phyloP scores from a whole-genome alignment of 768 basidiomycete species.

The Nevesoporus exiguus region DNA sequence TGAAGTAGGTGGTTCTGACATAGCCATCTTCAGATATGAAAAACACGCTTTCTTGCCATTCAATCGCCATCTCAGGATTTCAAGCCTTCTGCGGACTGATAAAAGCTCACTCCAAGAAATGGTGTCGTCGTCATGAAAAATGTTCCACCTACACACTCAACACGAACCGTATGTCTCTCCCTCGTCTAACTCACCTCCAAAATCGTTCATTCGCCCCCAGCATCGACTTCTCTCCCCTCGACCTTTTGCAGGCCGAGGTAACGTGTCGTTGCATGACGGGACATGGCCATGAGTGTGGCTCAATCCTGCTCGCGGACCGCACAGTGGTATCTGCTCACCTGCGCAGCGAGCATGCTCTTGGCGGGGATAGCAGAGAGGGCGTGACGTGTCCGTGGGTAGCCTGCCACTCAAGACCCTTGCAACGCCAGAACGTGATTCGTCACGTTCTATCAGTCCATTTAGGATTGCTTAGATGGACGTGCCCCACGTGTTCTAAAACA shows the following conservation, averaged over 20 bases:
- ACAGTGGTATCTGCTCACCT: not conserved
- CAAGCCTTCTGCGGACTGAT: too few species aligned
- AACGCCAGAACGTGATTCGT: not conserved
- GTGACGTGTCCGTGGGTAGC: not conserved
- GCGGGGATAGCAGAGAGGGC: not conserved
- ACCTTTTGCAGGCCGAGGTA: not conserved
- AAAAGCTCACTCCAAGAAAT: too few species aligned
- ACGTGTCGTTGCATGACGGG: not conserved
- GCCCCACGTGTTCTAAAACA: not conserved
- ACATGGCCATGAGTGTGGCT: not conserved
- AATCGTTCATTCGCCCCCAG: too few species aligned
- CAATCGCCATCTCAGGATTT: too few species aligned
- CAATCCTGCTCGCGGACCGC: not conserved
- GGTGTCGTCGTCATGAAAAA: too few species aligned
- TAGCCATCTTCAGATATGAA: too few species aligned
- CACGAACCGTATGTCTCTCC: too few species aligned
- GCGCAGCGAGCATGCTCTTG: not conserved
- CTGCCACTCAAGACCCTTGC: not conserved
- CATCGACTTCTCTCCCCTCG: too few species aligned
- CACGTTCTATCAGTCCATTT: slow-evolving; percentile 3
- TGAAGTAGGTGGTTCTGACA: too few species aligned
- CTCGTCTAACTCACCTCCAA: too few species aligned
- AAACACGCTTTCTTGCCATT: too few species aligned
- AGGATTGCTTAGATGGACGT: slow-evolving; percentile 1
- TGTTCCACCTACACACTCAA: too few species aligned